These are phyloP conservation scores for Botrytis byssoidea DNA, from an alignment of 2,329 filamentous ascomycete species.

Conservation along the genomic window DNA sequence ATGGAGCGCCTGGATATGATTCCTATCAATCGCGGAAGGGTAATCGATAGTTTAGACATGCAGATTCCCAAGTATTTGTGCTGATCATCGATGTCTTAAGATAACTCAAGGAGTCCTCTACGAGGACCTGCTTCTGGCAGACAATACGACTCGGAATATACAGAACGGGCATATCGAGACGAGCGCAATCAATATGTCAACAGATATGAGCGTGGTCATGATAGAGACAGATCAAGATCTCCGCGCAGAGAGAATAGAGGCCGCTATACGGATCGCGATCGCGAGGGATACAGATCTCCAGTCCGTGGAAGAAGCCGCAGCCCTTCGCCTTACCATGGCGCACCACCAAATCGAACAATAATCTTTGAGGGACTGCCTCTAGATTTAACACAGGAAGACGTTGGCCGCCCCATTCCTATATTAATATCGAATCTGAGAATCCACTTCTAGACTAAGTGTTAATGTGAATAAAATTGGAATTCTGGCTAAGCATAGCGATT, in stretches of 20 bases:
- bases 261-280: constrained; percentile 39
- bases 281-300: constrained; percentile 39
- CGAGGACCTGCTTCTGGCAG: constrained; percentile 31
- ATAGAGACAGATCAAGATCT: constrained; percentile 43
- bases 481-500: constrained; percentile 41
- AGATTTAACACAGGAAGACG: constrained; percentile 51
- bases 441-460: constrained; percentile 39
- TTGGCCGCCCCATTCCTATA: constrained; percentile 45
- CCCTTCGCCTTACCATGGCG: constrained; percentile 38
- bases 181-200: constrained; percentile 37
- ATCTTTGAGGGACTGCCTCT: constrained; percentile 55
- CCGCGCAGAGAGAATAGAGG: constrained; percentile 38
- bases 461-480: constrained; percentile 37
- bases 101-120: constrained; percentile 37
- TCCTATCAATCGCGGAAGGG: constrained; percentile 39
- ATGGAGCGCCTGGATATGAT: constrained; percentile 31
- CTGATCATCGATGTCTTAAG: constrained; percentile 40
- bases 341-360: constrained; percentile 49
- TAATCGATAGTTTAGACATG: constrained; percentile 39
- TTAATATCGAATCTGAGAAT: constrained; percentile 25
- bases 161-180: constrained; percentile 34
- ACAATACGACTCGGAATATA: constrained; percentile 24
- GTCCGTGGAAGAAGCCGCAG: constrained; percentile 34
- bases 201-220: constrained; percentile 40
- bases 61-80: constrained; percentile 34